These are phyloP conservation scores for Plasmodium billcollinsi DNA, from an alignment of 169 alveolate species.

Conservation along the genomic window DNA sequence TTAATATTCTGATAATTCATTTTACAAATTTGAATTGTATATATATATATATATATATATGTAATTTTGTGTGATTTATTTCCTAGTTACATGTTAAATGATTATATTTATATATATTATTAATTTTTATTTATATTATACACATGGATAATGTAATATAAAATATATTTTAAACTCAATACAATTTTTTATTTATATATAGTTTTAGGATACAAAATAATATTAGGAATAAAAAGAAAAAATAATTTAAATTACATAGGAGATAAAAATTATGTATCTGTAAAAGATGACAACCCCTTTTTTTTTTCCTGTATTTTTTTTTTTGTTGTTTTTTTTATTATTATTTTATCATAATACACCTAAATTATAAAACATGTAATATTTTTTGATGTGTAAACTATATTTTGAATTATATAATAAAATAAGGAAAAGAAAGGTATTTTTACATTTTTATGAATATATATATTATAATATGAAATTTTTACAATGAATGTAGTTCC, in stretches of 20 bases:
- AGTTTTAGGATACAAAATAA: conserved; percentile 34
- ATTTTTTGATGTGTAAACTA: conserved; percentile 5
- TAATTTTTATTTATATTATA: conserved; percentile 4
- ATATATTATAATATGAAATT: conserved; percentile 12
- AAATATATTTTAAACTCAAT: conserved; percentile 7
- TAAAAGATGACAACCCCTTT: background rate
- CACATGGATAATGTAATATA: conserved; percentile 2
- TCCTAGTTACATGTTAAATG: too few species aligned
- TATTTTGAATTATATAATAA: conserved; percentile 14
- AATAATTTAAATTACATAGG: conserved; percentile 20
- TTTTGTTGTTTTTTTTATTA: background rate
- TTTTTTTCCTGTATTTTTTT: conserved; percentile 1
- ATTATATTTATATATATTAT: background rate
- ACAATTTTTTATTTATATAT: conserved; percentile 34
- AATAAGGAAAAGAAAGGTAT: conserved; percentile 5
- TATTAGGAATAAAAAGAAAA: conserved; percentile 22
- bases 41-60: too few species aligned
- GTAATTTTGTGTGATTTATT: too few species aligned
- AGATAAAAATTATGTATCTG: conserved; percentile 15
- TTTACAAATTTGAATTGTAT: background rate
- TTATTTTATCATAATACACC: too few species aligned
- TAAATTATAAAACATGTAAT: background rate
- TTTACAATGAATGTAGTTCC: conserved; percentile 11
- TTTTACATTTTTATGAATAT: conserved; percentile 9
- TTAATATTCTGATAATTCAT: conserved; percentile 48